phyloP scores from a whole-genome alignment of 352 stramenopile genomes.

The Pythium phragmitis region DNA sequence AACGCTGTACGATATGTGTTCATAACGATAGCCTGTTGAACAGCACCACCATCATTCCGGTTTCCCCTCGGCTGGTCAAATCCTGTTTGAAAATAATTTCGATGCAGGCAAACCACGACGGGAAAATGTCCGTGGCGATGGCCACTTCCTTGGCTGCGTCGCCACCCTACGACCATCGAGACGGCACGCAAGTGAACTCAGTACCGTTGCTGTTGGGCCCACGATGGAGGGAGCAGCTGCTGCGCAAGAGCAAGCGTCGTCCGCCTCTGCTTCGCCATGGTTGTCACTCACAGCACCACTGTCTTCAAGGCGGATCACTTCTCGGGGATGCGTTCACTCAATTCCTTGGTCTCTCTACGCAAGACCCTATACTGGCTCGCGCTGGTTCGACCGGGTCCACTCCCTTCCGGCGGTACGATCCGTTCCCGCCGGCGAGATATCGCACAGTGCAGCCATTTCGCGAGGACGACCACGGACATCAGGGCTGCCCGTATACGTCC shows the following conservation, averaged over 20 bases:
- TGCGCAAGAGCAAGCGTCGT: slow-evolving; percentile 16
- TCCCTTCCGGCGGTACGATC: slow-evolving; percentile 19
- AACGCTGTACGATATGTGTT: neutral
- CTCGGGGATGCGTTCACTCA: neutral
- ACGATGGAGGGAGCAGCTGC: slow-evolving; percentile 10
- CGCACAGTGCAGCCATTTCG: slow-evolving; percentile 13
- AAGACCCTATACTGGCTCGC: neutral
- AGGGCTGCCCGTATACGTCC: neutral
- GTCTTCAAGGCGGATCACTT: neutral
- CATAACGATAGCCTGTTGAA: neutral
- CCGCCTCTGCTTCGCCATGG: neutral
- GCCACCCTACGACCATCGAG: neutral
- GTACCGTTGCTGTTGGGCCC: neutral
- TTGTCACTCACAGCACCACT: neutral
- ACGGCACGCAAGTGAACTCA: neutral
- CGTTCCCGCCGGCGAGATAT: slow-evolving; percentile 17
- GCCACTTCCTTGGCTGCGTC: slow-evolving; percentile 17
- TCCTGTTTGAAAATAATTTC: neutral
- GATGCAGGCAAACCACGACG: neutral
- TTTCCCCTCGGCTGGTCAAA: slow-evolving; percentile 1
- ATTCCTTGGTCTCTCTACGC: neutral
- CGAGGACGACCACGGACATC: neutral
- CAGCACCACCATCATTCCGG: slow-evolving; percentile 11
- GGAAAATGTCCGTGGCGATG: slow-evolving; percentile 6
- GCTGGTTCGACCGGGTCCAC: neutral